phyloP scores from a whole-genome alignment of 768 basidiomycete genomes.

The Hygrocybe punicea region DNA sequence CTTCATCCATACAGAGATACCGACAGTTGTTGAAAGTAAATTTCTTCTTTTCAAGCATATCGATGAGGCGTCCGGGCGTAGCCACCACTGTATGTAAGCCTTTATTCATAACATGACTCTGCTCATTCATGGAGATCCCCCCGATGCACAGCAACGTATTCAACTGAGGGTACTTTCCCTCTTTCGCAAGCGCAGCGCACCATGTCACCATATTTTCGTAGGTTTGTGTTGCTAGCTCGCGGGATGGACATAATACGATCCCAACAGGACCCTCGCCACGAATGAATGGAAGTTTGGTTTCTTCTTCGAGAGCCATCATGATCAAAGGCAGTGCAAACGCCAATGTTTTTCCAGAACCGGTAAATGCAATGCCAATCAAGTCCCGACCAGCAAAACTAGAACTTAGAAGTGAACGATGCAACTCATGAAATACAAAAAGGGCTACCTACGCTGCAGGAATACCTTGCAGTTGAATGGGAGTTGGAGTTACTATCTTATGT shows the following conservation, averaged over 20 bases:
- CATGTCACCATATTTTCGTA: constrained; percentile 90
- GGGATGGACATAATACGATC: constrained; percentile 91
- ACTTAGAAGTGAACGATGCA: constrained; percentile 16
- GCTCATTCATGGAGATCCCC: constrained; percentile 98
- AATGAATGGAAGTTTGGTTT: constrained; percentile 81
- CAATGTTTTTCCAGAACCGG: constrained; percentile 98
- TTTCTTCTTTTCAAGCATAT: constrained; percentile 94
- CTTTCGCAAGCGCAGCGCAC: constrained; percentile 77
- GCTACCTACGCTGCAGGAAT: constrained; percentile 84
- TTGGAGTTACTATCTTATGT: constrained; percentile 82
- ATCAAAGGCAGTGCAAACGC: constrained; percentile 97
- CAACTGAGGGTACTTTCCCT: constrained; percentile 77
- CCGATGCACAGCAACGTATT: constrained; percentile 93
- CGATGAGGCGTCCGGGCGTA: constrained; percentile 93
- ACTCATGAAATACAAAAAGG: constrained; percentile 6
- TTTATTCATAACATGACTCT: constrained; percentile 83
- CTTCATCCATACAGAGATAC: constrained; percentile 98
- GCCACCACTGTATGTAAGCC: constrained; percentile 96
- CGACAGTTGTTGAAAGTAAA: constrained; percentile 94
- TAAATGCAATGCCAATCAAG: constrained; percentile 98
- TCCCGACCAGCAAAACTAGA: constrained; percentile 89
- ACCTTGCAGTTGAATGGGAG: constrained; percentile 96
- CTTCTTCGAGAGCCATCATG: constrained; percentile 94
- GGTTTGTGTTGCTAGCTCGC: constrained; percentile 95
- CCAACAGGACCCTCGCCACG: constrained; percentile 98